Conservation (phyloP, 805 yeast genomes). For the Saturnispora quitensis region DNA sequence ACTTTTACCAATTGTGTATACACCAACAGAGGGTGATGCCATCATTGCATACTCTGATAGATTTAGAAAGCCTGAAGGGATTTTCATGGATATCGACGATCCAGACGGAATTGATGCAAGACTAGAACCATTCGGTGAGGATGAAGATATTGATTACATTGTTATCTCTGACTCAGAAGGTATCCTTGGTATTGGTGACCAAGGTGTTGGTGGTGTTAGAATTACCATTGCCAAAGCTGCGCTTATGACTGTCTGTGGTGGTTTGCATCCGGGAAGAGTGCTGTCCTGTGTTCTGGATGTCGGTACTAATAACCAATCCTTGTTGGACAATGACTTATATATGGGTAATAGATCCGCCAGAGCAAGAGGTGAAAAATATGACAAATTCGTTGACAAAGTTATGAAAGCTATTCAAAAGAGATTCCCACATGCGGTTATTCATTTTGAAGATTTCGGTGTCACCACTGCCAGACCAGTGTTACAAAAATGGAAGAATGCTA, state of each 20-base stretch:
- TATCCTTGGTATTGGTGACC: slow-evolving; percentile 95
- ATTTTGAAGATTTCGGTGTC: slow-evolving; percentile 96
- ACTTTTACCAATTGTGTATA: slow-evolving; percentile 73
- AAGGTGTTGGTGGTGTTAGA: slow-evolving; percentile 95
- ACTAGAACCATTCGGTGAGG: slow-evolving; percentile 69
- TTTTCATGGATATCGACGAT: slow-evolving; percentile 77
- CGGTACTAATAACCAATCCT: slow-evolving; percentile 82
- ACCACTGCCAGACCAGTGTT: slow-evolving; percentile 78
- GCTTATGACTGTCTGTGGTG: slow-evolving; percentile 93
- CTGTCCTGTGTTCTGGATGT: slow-evolving; percentile 86
- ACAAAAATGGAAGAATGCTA: slow-evolving; percentile 57
- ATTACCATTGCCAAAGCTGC: slow-evolving; percentile 89
- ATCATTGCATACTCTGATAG: slow-evolving; percentile 87
- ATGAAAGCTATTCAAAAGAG: slow-evolving; percentile 59
- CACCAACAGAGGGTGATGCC: slow-evolving; percentile 96
- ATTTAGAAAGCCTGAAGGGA: slow-evolving; percentile 93
- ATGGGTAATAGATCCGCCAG: slow-evolving; percentile 87
- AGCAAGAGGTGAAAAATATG: slow-evolving; percentile 79
- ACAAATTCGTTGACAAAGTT: slow-evolving; percentile 73
- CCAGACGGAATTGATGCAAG: slow-evolving; percentile 74
- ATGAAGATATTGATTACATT: slow-evolving; percentile 87
- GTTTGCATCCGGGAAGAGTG: slow-evolving; percentile 91
- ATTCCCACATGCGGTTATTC: slow-evolving; percentile 86
- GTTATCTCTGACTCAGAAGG: slow-evolving; percentile 96
- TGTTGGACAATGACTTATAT: slow-evolving; percentile 76